Evolutionary conservation across 2,329 filamentous ascomycete species (phyloP).

Genomic region (Clarireedia monteithiana): DNA sequence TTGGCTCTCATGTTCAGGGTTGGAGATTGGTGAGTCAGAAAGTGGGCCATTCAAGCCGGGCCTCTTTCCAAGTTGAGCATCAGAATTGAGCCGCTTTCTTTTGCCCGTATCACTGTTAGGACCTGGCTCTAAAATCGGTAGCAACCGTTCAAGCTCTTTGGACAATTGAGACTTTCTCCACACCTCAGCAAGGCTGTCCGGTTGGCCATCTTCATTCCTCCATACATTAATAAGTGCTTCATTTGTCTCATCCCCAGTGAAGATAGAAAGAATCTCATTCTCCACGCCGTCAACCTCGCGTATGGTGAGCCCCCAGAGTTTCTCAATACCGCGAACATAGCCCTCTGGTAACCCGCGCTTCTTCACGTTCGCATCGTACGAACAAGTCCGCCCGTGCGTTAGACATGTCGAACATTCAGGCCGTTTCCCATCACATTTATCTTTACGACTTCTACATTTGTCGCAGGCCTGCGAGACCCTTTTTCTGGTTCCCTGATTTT

Average conservation of each 20-base stretch:
- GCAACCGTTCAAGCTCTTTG: constrained; percentile 25
- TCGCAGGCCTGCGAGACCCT: constrained; percentile 46
- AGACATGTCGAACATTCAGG: constrained; percentile 55
- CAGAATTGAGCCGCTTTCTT: constrained; percentile 20
- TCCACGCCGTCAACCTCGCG: constrained; percentile 41
- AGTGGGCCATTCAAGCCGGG: neutral
- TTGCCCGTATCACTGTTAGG: constrained; percentile 17
- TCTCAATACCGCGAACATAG: constrained; percentile 66
- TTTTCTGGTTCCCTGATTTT: constrained; percentile 23
- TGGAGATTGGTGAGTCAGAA: neutral
- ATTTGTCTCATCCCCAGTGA: constrained; percentile 34
- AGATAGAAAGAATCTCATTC: constrained; percentile 37
- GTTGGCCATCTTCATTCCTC: constrained; percentile 23
- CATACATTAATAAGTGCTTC: constrained; percentile 25
- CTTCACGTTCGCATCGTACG: constrained; percentile 65
- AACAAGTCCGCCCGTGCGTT: constrained; percentile 42
- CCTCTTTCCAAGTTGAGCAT: constrained; percentile 14
- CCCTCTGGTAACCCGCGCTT: constrained; percentile 75
- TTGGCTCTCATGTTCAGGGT: neutral
- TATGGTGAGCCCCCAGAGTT: constrained; percentile 47
- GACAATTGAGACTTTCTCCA: constrained; percentile 28
- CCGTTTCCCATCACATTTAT: constrained; percentile 54
- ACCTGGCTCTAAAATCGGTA: constrained; percentile 23
- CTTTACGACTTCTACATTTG: constrained; percentile 45
- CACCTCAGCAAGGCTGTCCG: constrained; percentile 23